Evolutionary conservation across 208 protist species (phyloP), one percentile per base, ranked within the genome.

Genomic region (Crithidia brevicula): DNA sequence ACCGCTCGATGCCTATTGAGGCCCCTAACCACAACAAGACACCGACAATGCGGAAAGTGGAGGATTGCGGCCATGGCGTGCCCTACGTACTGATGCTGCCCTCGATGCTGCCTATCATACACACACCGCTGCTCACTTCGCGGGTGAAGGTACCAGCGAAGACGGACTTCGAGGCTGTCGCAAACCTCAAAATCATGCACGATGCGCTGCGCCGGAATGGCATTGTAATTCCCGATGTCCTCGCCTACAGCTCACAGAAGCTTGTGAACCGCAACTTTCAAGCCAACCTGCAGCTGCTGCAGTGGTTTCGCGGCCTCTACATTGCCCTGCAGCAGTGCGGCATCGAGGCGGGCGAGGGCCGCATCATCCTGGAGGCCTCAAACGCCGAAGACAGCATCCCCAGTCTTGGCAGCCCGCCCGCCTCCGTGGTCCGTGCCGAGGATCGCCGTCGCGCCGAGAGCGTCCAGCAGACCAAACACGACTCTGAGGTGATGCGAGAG

Each of bases 161-260:
- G 54, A 82, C 92, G 36, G 98, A 99, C 58, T 98, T 98, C 75
- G 98, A 99, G 76, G 98, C 91, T 50, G 86, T 98, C 11, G 74
- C 90, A 11, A 99, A 99, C 79, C 94, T 97, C 46, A 99, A 99
- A 66, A 72, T 99, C 3, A 57, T 99, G 22, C 89, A 98, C 54
- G 84, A 96, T 20, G 83, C 86, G 2, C 96, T 99, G 70, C 85
- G 82, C 23, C 92, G 92, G 30, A 83, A 97, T 27, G 88, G 86
- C 23, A 88, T 99, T 25, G 67, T 71, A 6, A 65, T 89, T 34
- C 89, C 89, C 0, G 82, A 83, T 42, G 77, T 88, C 20, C 74
- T 95, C n/a, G 64, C 49, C 22, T 82, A 98, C 38, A 84, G 97
- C 16, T 81, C 96, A 18, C 80, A 93, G 25, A 96, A 94, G 64